Evolutionary conservation across 2,329 filamentous ascomycete genomes (phyloP).

Genomic region (Epichloe typhina): DNA sequence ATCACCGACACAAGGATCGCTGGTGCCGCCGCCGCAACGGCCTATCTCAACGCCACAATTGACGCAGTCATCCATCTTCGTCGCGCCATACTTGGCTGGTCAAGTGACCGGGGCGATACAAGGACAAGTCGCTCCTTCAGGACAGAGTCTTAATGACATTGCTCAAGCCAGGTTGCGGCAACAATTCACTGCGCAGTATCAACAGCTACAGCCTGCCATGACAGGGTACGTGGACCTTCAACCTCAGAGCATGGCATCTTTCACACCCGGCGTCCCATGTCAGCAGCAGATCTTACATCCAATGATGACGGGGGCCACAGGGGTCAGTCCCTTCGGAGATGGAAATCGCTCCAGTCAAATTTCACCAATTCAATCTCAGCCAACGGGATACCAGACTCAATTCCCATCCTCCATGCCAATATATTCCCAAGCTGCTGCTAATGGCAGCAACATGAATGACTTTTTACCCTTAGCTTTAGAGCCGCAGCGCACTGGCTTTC

Average conservation of each 20-base stretch:
- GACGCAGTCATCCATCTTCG: slow-evolving; percentile 59
- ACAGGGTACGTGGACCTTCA: slow-evolving; percentile 22
- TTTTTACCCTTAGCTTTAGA: slow-evolving; percentile 47
- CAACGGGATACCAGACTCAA: slow-evolving; percentile 44
- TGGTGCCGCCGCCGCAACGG: slow-evolving; percentile 58
- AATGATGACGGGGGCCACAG: slow-evolving; percentile 33
- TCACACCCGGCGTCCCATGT: slow-evolving; percentile 18
- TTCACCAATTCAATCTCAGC: slow-evolving; percentile 43
- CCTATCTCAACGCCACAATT: slow-evolving; percentile 82
- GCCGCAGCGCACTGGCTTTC: slow-evolving; percentile 44
- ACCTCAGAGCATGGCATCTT: slow-evolving; percentile 25
- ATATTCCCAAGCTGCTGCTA: slow-evolving; percentile 30
- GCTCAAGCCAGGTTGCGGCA: slow-evolving; percentile 53
- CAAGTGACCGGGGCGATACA: slow-evolving; percentile 66
- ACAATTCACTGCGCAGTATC: slow-evolving; percentile 38
- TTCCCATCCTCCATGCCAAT: slow-evolving; percentile 24
- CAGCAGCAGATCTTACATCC: slow-evolving; percentile 30
- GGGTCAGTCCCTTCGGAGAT: slow-evolving; percentile 27
- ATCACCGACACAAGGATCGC: slow-evolving; percentile 42
- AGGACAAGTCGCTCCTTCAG: slow-evolving; percentile 52
- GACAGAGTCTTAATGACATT: slow-evolving; percentile 66
- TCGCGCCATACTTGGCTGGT: slow-evolving; percentile 61
- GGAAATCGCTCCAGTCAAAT: slow-evolving; percentile 28
- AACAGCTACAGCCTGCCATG: slow-evolving; percentile 27
- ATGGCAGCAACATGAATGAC: slow-evolving; percentile 37